Base-by-base conservation (phyloP, 257 asterid genomes). In the Solanum arcanum region DNA sequence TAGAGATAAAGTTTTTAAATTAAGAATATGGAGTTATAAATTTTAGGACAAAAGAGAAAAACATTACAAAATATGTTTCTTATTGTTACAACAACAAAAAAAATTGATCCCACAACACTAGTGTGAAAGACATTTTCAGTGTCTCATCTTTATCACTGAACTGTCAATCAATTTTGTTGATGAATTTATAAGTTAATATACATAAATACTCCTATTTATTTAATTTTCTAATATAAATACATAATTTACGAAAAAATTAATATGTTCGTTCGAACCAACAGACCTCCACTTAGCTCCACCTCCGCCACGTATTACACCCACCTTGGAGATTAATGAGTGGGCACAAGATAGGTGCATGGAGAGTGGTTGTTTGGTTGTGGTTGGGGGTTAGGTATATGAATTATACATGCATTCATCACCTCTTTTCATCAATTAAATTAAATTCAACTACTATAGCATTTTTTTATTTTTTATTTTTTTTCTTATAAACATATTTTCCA, bases 191-290 rank as follows among this genome's bases (percentile, higher is more conserved):
- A 47, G 7, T 47, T 47, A 47, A 47, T 5, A 47, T 47, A 14
- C 7, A 47, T 14, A 0, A 13, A 2, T 47, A 37, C 7, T 37
- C 1, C 2, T 37, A 47, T 14, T 41, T 47, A 47, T 13, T 47
- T 2, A 14, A 13, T 47, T 47, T 47, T 47, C 0, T 47, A 47
- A 49, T 49, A 15, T 3, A 49, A 49, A 49, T 49, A 47, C 0
- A 47, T 1, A 0, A 14, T 47, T 0, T 46, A 46, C 2, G 2
- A 46, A 0, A 46, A 47, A 47, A 0, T 0, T 47, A 49, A 1
- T 49, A 0, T 1, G 0, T 14, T 15, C 9, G 0, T 49, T 0
- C 21, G 1, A 49, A 49, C 0, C 18, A 7, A 49, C 8, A 0
- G 2, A 49, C 9, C 3, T 37, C 3, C 59, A 0, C 3, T 18